These are phyloP conservation scores for Candida gorgasii DNA, from an alignment of 805 yeast species.

Conservation along the genomic window DNA sequence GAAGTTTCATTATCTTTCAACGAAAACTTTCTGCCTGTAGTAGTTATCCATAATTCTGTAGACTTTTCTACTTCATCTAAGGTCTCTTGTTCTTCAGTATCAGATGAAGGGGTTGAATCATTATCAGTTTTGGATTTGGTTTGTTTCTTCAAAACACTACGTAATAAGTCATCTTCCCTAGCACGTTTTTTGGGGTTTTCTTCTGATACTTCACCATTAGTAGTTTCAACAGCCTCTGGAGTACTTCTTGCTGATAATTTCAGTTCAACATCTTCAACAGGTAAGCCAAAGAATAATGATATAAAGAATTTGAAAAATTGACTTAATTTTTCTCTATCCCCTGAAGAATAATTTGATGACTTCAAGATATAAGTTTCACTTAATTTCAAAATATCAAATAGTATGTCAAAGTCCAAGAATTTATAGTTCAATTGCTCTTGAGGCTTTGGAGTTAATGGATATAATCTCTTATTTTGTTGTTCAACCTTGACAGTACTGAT, in stretches of 20 bases:
- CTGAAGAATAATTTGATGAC: conserved; percentile 71
- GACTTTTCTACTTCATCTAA: conserved; percentile 35
- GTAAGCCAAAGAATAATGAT: conserved; percentile 67
- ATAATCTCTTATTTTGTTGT: conserved; percentile 80
- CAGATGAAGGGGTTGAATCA: conserved; percentile 31
- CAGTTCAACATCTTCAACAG: conserved; percentile 48
- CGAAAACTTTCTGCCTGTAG: conserved; percentile 33
- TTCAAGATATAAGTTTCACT: conserved; percentile 65
- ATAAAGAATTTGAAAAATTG: conserved; percentile 71
- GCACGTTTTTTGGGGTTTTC: conserved; percentile 44
- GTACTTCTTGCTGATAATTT: conserved; percentile 23
- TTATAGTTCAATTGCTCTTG: conserved; percentile 66
- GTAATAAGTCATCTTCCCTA: conserved; percentile 56
- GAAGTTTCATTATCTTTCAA: conserved; percentile 24
- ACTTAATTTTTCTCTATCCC: conserved; percentile 76
- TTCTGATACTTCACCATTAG: background rate
- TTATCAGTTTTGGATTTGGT: conserved; percentile 38
- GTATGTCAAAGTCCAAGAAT: conserved; percentile 64
- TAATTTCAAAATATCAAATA: conserved; percentile 72
- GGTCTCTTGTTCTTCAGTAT: conserved; percentile 34
- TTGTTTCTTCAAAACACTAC: conserved; percentile 61
- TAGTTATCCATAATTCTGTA: conserved; percentile 45
- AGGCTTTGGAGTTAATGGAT: conserved; percentile 86
- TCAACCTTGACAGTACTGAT: conserved; percentile 91
- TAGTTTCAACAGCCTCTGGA: background rate